Conservation (phyloP, 1,139 yeast genomes). For the Fermentozyma sake region DNA sequence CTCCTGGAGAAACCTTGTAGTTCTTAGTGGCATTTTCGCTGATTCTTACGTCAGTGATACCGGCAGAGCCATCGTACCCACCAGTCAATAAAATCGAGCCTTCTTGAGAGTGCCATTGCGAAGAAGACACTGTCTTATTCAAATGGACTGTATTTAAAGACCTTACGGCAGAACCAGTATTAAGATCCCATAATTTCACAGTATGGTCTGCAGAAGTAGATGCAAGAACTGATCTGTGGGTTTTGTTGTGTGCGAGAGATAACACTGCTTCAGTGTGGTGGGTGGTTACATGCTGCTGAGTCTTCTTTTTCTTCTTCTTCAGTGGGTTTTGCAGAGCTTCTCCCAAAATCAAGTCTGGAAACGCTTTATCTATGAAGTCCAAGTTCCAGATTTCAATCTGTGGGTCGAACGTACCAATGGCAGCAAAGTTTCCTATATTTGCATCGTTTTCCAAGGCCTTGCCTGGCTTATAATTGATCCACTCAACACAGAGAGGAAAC, state of each 20-base stretch:
- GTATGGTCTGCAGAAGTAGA: conserved; percentile 96
- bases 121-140: conserved; percentile 75
- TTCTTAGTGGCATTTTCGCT: conserved; percentile 59
- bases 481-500: conserved; percentile 93
- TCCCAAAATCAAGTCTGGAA: conserved; percentile 91
- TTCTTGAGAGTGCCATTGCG: conserved; percentile 79
- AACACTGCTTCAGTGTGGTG: conserved; percentile 95
- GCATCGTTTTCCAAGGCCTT: conserved; percentile 26
- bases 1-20: conserved; percentile 57
- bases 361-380: conserved; percentile 88
- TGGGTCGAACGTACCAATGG: conserved; percentile 96
- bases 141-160: conserved; percentile 56
- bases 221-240: conserved; percentile 80
- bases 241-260: conserved; percentile 77
- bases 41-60: conserved; percentile 79
- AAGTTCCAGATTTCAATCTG: conserved; percentile 96
- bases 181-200: conserved; percentile 91
- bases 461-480: conserved; percentile 76
- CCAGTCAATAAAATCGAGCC: conserved; percentile 85
- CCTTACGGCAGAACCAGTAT: conserved; percentile 69
- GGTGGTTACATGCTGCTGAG: conserved; percentile 55
- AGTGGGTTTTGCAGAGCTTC: conserved; percentile 56
- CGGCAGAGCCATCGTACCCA: conserved; percentile 83
- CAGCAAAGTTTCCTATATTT: conserved; percentile 83
- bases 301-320: conserved; percentile 40